Conservation (phyloP, 2,329 filamentous ascomycete species). For the Knufia fluminis region DNA sequence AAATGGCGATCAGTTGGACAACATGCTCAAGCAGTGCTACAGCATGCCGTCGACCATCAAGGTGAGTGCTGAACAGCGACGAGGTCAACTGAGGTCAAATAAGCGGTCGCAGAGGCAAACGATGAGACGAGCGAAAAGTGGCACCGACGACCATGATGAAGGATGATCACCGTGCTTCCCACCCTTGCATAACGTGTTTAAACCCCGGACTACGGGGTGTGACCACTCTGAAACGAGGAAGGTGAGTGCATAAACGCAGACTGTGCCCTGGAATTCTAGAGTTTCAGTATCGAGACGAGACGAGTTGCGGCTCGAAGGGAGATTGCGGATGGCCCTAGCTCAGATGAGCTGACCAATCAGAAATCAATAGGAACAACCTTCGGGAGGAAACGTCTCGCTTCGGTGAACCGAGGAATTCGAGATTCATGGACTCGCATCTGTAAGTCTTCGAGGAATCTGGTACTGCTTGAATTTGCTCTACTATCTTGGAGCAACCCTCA, state of each 20-base stretch:
- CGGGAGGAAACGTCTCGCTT: too few relatives aligned
- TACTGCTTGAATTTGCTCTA: too few relatives aligned
- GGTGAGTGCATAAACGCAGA: not conserved
- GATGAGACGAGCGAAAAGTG: not conserved
- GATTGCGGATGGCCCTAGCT: too few relatives aligned
- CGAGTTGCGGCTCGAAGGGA: too few relatives aligned
- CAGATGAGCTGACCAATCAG: too few relatives aligned
- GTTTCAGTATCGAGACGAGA: too few relatives aligned
- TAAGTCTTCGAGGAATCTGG: too few relatives aligned
- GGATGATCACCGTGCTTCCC: not conserved
- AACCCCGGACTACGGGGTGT: not conserved
- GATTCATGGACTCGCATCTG: too few relatives aligned
- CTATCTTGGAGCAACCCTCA: too few relatives aligned
- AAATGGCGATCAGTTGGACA: not conserved
- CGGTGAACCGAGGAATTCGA: too few relatives aligned
- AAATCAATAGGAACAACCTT: too few relatives aligned
- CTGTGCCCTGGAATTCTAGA: too few relatives aligned
- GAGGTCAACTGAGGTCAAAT: not conserved
- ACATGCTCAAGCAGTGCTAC: not conserved
- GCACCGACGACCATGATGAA: not conserved
- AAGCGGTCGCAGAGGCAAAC: not conserved
- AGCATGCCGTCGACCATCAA: not conserved
- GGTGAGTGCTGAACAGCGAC: not conserved
- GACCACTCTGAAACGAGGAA: not conserved
- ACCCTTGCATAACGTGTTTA: not conserved